phyloP scores from a whole-genome alignment of 2,329 filamentous ascomycete species.

The Chaetomium strumarium region DNA sequence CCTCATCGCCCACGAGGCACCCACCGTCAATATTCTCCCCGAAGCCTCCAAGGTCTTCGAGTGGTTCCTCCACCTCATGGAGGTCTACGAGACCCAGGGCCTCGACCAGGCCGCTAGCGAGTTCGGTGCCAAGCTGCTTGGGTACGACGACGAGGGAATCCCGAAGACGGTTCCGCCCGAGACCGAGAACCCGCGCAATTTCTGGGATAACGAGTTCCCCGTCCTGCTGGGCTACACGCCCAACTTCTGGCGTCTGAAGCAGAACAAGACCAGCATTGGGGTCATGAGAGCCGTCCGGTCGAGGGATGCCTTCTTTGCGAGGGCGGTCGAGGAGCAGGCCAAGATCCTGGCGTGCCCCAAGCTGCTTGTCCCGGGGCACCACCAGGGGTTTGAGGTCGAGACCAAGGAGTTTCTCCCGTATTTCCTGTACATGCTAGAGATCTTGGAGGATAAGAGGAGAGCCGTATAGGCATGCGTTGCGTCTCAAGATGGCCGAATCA shows the following conservation, averaged over 20 bases:
- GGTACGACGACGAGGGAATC: constrained; percentile 27
- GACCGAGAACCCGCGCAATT: constrained; percentile 24
- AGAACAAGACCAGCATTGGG: constrained; percentile 26
- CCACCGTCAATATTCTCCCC: constrained; percentile 24
- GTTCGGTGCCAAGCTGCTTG: constrained; percentile 23
- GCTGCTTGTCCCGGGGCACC: constrained; percentile 28
- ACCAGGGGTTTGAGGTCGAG: constrained; percentile 30
- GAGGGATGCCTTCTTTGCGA: constrained; percentile 28
- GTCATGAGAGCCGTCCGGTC: constrained; percentile 26
- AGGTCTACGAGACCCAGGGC: constrained; percentile 23
- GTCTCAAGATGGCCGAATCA: no score
- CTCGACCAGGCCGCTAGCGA: constrained; percentile 16
- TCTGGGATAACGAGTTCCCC: constrained; percentile 29
- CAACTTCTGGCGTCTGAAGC: constrained; percentile 25
- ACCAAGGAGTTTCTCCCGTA: constrained; percentile 25
- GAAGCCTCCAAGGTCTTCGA: constrained; percentile 25
- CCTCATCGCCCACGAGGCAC: constrained; percentile 30
- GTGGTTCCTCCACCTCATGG: constrained; percentile 21
- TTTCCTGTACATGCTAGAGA: constrained; percentile 25
- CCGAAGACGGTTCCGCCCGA: constrained; percentile 19
- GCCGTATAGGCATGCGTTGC: no score
- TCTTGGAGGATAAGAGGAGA: constrained; percentile 5
- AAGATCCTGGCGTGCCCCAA: constrained; percentile 27
- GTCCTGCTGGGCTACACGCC: constrained; percentile 22
- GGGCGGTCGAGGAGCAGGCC: constrained; percentile 26